Conservation (phyloP, 192 early-diverging fungal genomes). For the Podila horticola region DNA sequence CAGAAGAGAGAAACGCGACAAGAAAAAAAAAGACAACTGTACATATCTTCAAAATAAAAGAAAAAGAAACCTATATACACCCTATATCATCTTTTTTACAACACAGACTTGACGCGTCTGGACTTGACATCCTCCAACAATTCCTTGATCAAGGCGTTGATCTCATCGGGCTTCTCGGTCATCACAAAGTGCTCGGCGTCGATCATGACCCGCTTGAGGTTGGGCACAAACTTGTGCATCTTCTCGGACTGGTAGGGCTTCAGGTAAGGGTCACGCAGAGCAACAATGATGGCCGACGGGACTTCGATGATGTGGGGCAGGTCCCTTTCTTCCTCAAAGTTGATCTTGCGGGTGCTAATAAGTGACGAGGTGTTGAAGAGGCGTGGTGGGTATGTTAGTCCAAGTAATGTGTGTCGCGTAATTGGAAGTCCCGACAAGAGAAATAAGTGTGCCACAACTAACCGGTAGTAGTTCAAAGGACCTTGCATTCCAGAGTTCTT, state of each 20-base stretch:
- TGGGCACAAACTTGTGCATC: constrained; percentile 16
- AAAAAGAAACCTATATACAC: background rate
- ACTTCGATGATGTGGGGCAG: constrained; percentile 3
- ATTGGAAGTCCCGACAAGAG: no score
- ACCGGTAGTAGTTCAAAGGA: constrained; percentile 50
- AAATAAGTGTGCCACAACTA: background rate
- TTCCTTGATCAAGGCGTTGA: constrained; percentile 12
- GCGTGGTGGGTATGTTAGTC: background rate
- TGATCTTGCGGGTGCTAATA: constrained; percentile 37
- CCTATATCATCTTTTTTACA: constrained; percentile 8
- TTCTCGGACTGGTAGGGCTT: constrained; percentile 14
- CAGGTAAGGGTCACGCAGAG: constrained; percentile 15
- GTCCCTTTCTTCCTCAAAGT: constrained; percentile 48
- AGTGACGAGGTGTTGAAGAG: background rate
- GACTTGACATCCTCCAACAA: constrained; percentile 24
- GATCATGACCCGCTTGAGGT: constrained; percentile 15
- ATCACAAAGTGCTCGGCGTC: constrained; percentile 21
- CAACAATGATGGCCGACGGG: constrained; percentile 22
- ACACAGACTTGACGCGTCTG: constrained; percentile 2
- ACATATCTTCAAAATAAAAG: background rate
- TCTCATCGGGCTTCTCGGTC: constrained; percentile 33
- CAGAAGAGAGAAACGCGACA: background rate
- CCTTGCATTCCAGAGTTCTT: constrained; percentile 38
- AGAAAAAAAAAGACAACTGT: background rate
- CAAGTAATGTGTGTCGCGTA: no score